Evolutionary conservation across 208 protist species (phyloP).

Genomic region (Trypanosoma lewisi): DNA sequence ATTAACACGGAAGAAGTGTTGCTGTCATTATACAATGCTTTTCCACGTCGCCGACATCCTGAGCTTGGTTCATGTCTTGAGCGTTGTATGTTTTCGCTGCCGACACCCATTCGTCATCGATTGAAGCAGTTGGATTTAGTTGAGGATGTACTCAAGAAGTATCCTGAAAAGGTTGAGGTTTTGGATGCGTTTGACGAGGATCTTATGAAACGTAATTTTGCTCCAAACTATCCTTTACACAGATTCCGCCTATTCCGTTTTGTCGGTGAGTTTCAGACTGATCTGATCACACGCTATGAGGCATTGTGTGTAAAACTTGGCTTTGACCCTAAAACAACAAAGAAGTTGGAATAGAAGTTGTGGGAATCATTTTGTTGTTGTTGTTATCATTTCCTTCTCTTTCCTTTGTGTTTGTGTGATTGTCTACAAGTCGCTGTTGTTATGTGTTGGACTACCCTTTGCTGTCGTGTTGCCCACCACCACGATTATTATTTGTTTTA

Average conservation of each 20-base stretch:
- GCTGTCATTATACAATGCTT: slow-evolving; percentile 55
- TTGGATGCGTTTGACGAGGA: slow-evolving; percentile 24
- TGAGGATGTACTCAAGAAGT: slow-evolving; percentile 47
- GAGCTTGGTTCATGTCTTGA: slow-evolving; percentile 53
- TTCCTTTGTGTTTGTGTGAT: neutral
- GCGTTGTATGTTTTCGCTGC: slow-evolving; percentile 43
- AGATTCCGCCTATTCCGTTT: slow-evolving; percentile 62
- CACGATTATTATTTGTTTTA: too few relatives aligned
- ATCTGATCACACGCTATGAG: slow-evolving; percentile 48
- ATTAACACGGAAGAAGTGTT: slow-evolving; percentile 65
- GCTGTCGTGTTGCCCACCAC: too few relatives aligned
- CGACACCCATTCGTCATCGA: slow-evolving; percentile 30
- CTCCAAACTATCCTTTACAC: neutral
- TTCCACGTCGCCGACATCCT: slow-evolving; percentile 55
- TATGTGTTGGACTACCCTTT: too few relatives aligned
- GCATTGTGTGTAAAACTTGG: slow-evolving; percentile 28
- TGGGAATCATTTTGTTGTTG: neutral
- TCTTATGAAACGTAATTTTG: slow-evolving; percentile 10
- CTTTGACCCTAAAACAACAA: slow-evolving; percentile 21
- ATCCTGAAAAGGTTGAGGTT: slow-evolving; percentile 76
- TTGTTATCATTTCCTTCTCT: slow-evolving; percentile 1
- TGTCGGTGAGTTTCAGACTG: slow-evolving; percentile 65
- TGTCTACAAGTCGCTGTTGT: too few relatives aligned
- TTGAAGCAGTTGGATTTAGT: slow-evolving; percentile 64
- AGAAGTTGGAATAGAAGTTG: neutral